Evolutionary conservation across 2,329 filamentous ascomycete species (phyloP), one percentile per base, ranked within the genome.

Genomic region (Colletotrichum sansevieriae): DNA sequence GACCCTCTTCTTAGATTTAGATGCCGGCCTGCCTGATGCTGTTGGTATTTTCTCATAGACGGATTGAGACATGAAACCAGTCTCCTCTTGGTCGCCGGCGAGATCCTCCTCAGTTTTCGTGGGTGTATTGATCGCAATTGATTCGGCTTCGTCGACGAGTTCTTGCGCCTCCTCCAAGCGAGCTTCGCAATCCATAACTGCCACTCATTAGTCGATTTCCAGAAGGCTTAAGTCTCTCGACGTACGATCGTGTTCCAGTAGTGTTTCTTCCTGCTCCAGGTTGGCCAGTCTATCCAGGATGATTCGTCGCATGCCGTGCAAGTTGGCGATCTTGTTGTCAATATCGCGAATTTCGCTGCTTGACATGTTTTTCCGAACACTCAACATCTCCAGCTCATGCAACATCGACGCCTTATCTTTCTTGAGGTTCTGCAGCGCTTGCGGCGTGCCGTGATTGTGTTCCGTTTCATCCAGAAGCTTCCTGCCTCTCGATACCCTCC

Each of bases 291-390:
- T 88, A 63, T 98, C 94, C 65, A 99, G 80, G 52, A 98, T 92
- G 70, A 98, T 97, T 76, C 91, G 92, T 72, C 96, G 91, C 94
- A 98, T 98, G 71, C 90, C 93, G 74, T 94, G 91, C 63, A 99
- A 84, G 78, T 98, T 98, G 70, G 93, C 89, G 71, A 99, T 95
- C 81, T 98, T 99, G 81, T 92, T 95, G 81, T 99, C 96, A 70
- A 99, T 97, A 76, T 99, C 96, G 69, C 90, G 90, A 68, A 99
- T 98, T 80, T 99, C 96, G 71, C 93, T 92, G 75, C 94, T 96
- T 73, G 95, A 95, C 95, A 99, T 98, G 76, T 96, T 97, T 81
- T 99, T 99, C 68, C 96, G 89, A 71, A 98, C 90, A 3, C 91
- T 88, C 82, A 98, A 90, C 88, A 98, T 93, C 76, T 98, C 94